These are phyloP conservation scores for Cairneyella variabilis DNA, from an alignment of 495 filamentous ascomycete genomes.

Conservation along the genomic window DNA sequence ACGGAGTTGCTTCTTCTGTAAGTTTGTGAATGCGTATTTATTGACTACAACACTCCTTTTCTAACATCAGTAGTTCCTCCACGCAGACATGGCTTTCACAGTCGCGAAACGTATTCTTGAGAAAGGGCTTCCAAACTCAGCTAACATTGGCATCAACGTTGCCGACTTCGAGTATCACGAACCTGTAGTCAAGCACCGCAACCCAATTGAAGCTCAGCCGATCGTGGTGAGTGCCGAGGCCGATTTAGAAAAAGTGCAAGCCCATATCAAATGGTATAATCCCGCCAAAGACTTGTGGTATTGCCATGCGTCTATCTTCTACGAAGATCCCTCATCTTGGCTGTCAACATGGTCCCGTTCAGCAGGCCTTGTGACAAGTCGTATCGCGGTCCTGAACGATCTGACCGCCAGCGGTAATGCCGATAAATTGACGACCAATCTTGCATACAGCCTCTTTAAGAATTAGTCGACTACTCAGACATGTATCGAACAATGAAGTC, in stretches of 20 bases:
- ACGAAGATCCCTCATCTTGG: no score
- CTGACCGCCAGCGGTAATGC: conserved; percentile 50
- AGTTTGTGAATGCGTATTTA: neutral
- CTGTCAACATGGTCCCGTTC: conserved; percentile 48
- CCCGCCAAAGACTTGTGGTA: no score
- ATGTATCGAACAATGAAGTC: conserved; percentile 70
- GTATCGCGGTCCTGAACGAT: conserved; percentile 45
- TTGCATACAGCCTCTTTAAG: conserved; percentile 69
- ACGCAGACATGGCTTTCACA: conserved; percentile 79
- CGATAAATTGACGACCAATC: conserved; percentile 34
- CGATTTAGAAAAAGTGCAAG: no score
- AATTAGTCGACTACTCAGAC: conserved; percentile 62
- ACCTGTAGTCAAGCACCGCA: no score
- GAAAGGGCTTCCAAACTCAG: no score
- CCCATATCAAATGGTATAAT: no score
- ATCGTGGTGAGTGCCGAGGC: no score
- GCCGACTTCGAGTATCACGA: no score
- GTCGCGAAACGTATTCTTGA: no score
- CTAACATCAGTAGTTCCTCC: conserved; percentile 40
- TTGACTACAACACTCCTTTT: neutral
- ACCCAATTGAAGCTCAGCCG: no score
- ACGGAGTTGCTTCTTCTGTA: conserved; percentile 39
- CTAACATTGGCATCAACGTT: no score
- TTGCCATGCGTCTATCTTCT: no score
- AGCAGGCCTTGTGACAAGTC: conserved; percentile 46